These are phyloP conservation scores for Sesbania bispinosa DNA, from an alignment of 306 rosid genomes.

Conservation along the genomic window DNA sequence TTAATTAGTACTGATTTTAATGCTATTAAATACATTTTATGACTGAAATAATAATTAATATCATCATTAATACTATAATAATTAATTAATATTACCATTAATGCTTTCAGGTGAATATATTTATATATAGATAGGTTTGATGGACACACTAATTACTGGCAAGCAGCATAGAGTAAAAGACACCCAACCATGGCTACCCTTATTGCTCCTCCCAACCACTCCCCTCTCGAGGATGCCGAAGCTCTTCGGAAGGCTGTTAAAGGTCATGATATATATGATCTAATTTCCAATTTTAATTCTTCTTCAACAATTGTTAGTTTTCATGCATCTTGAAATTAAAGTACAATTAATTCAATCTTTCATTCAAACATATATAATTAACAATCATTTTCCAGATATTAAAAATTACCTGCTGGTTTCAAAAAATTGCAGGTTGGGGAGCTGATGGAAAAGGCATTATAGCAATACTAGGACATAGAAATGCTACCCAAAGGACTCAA, in stretches of 20 bases:
- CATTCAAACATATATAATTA: background rate
- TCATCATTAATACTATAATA: too few relatives aligned
- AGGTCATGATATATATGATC: slow-evolving; percentile 44
- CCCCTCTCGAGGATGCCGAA: slow-evolving; percentile 58
- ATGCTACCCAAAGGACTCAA: slow-evolving; percentile 49
- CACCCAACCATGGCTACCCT: slow-evolving; percentile 47
- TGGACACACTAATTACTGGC: background rate
- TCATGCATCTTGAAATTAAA: background rate
- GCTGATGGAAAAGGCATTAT: slow-evolving; percentile 65
- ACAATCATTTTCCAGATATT: background rate
- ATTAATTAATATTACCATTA: too few relatives aligned
- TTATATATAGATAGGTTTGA: too few relatives aligned
- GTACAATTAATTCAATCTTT: background rate
- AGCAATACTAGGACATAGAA: slow-evolving; percentile 53
- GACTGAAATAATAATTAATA: too few relatives aligned
- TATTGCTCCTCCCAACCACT: slow-evolving; percentile 28
- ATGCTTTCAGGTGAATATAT: too few relatives aligned
- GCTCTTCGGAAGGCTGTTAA: slow-evolving; percentile 39
- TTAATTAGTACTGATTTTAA: too few relatives aligned
- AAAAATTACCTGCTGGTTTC: background rate
- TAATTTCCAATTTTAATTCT: background rate
- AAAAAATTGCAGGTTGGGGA: slow-evolving; percentile 59
- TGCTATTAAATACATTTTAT: too few relatives aligned
- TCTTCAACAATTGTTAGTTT: background rate
- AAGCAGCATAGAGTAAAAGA: background rate